Percentiles rank a stretch among this genome's conserved stretches.
These are phyloP conservation scores for Stagonosporopsis vannaccii DNA, from an alignment of 2,329 filamentous ascomycete species.

Conservation along the genomic window DNA sequence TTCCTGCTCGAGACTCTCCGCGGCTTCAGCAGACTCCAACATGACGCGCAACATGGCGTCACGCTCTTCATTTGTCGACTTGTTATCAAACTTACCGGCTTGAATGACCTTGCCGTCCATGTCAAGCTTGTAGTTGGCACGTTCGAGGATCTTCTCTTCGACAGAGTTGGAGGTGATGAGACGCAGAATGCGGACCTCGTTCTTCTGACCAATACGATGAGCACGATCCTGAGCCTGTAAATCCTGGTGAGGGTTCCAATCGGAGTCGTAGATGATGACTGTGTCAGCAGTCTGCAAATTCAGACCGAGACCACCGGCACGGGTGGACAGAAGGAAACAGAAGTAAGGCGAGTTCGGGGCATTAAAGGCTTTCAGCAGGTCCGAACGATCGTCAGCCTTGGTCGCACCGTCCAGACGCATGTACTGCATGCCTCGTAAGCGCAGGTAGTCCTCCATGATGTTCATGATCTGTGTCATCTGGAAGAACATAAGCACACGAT, in stretches of 20 bases:
- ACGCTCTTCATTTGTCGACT: conserved; percentile 97
- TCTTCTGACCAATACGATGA: conserved; percentile 99
- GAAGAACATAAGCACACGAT: conserved; percentile 99
- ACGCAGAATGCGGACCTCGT: conserved; percentile 94
- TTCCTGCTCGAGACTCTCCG: conserved; percentile 80
- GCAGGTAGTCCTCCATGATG: conserved; percentile 98
- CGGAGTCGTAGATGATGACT: conserved; percentile 99
- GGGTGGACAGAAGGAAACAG: conserved; percentile 97
- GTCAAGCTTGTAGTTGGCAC: conserved; percentile 96
- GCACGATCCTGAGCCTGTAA: conserved; percentile 99
- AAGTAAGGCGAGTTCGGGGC: conserved; percentile 90
- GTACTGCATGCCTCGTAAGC: conserved; percentile 82
- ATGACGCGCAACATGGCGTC: conserved; percentile 95
- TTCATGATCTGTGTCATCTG: conserved; percentile 99
- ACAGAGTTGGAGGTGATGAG: conserved; percentile 97
- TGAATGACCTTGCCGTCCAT: conserved; percentile 99
- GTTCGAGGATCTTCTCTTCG: conserved; percentile 97
- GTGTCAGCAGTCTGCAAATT: conserved; percentile 98
- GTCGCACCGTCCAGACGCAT: conserved; percentile 95
- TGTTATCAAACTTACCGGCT: conserved; percentile 99
- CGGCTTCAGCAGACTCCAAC: conserved; percentile 78
- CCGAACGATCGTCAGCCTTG: conserved; percentile 95
- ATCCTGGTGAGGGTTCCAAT: conserved; percentile 99
- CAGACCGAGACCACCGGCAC: conserved; percentile 95
- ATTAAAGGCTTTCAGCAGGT: conserved; percentile 89